phyloP scores from a whole-genome alignment of 2,329 filamentous ascomycete genomes.

The Verticillium alfalfae region DNA sequence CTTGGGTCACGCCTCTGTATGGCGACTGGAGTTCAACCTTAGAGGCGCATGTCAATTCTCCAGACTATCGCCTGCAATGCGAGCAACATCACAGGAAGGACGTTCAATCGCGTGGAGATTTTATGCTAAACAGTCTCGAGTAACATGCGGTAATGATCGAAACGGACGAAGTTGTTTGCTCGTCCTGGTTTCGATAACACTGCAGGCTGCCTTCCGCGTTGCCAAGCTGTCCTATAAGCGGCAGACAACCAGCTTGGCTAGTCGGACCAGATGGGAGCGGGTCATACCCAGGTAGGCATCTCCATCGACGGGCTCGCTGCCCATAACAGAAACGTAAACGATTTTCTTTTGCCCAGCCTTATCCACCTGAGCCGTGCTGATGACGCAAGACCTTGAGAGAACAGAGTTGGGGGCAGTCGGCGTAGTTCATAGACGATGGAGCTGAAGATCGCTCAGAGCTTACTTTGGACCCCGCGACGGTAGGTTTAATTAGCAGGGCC shows the following conservation, averaged over 20 bases:
- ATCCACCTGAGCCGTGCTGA: too few species aligned
- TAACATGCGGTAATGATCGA: neutral
- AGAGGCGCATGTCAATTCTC: too few species aligned
- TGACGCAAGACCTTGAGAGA: too few species aligned
- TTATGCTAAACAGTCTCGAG: neutral
- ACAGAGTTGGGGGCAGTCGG: too few species aligned
- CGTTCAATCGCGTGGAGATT: neutral
- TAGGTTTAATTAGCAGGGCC: too few species aligned
- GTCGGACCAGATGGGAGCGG: neutral
- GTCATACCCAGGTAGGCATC: constrained; percentile 1
- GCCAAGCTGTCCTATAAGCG: neutral
- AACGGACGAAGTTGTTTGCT: constrained; percentile 4
- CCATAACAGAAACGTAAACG: neutral
- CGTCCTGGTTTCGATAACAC: neutral
- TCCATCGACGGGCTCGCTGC: neutral
- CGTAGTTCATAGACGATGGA: too few species aligned
- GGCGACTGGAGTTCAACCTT: too few species aligned
- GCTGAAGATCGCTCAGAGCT: too few species aligned
- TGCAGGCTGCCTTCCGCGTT: constrained; percentile 8
- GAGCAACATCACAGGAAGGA: too few species aligned
- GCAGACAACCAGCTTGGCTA: neutral
- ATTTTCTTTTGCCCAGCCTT: neutral
- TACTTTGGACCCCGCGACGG: too few species aligned
- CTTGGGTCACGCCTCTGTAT: too few species aligned
- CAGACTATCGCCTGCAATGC: too few species aligned